phyloP scores from a whole-genome alignment of 2,329 filamentous ascomycete species.

The Leptographium flavum region DNA sequence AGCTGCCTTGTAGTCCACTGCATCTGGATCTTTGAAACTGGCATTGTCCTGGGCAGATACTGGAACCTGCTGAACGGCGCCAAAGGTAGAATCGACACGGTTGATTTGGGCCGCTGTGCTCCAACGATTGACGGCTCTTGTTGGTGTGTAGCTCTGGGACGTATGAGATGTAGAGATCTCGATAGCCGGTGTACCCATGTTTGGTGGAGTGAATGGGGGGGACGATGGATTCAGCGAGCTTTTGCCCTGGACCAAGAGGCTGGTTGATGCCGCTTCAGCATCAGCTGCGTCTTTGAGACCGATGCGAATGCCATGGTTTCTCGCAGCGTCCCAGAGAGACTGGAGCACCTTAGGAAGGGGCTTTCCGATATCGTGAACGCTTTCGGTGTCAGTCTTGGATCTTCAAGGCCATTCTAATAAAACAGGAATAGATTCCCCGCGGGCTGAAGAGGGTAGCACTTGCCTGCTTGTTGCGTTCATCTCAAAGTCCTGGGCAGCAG shows the following conservation, averaged over 20 bases:
- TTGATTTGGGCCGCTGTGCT: neutral
- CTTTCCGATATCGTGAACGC: too few relatives aligned
- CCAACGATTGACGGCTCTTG: too few relatives aligned
- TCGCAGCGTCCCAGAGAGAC: neutral
- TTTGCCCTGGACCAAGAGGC: neutral
- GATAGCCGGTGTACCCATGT: neutral
- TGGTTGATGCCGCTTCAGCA: neutral
- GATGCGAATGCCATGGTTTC: neutral
- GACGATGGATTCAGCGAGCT: neutral
- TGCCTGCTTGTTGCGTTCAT: neutral
- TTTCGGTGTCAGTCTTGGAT: too few relatives aligned
- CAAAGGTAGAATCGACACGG: neutral
- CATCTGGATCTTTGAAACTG: neutral
- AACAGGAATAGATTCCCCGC: too few relatives aligned
- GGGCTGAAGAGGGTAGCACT: neutral
- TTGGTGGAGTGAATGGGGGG: neutral
- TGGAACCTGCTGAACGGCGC: neutral
- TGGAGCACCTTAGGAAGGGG: neutral
- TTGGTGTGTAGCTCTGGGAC: too few relatives aligned
- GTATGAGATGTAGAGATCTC: too few relatives aligned
- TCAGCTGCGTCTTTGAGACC: too few relatives aligned
- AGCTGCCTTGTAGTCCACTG: neutral
- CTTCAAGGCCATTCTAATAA: neutral
- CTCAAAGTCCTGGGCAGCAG: neutral
- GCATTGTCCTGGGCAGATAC: neutral